phyloP scores from a whole-genome alignment of 228 moss, liverwort and hornwort species.

The Sphagnum magellanicum region DNA sequence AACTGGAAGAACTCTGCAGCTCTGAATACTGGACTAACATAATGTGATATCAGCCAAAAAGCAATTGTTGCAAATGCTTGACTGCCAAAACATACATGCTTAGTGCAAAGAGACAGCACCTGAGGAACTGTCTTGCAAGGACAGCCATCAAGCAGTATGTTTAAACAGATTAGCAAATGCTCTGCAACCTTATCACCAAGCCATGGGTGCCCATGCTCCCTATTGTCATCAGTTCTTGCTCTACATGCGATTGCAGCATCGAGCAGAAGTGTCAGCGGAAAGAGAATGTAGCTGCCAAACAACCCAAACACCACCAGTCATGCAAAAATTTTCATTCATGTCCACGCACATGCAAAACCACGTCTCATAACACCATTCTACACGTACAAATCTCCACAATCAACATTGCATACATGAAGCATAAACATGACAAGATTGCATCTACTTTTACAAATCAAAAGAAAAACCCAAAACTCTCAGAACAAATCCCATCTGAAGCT shows the following conservation, averaged over 20 bases:
- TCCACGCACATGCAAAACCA: slow-evolving; percentile 3
- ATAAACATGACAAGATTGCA: background rate
- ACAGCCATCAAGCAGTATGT: slow-evolving; percentile 59
- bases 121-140: slow-evolving; percentile 54
- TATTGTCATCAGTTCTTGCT: slow-evolving; percentile 17
- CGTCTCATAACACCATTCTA: background rate
- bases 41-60: too few species aligned
- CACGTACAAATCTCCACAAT: too few species aligned
- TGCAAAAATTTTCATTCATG: slow-evolving; percentile 1
- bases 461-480: background rate
- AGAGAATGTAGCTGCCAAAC: slow-evolving; percentile 63
- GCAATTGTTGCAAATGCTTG: too few species aligned
- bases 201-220: slow-evolving; percentile 23
- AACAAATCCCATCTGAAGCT: background rate
- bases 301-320: slow-evolving; percentile 1
- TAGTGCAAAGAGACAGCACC: slow-evolving; percentile 19
- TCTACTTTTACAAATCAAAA: background rate
- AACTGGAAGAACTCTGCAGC: too few species aligned
- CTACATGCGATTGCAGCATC: slow-evolving; percentile 70
- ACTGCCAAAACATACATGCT: too few species aligned
- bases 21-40: too few species aligned
- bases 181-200: slow-evolving; percentile 81
- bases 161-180: slow-evolving; percentile 49
- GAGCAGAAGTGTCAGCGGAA: slow-evolving; percentile 70
- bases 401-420: background rate